phyloP scores from a whole-genome alignment of 2,329 filamentous ascomycete genomes.

The Colletotrichum liriopes region DNA sequence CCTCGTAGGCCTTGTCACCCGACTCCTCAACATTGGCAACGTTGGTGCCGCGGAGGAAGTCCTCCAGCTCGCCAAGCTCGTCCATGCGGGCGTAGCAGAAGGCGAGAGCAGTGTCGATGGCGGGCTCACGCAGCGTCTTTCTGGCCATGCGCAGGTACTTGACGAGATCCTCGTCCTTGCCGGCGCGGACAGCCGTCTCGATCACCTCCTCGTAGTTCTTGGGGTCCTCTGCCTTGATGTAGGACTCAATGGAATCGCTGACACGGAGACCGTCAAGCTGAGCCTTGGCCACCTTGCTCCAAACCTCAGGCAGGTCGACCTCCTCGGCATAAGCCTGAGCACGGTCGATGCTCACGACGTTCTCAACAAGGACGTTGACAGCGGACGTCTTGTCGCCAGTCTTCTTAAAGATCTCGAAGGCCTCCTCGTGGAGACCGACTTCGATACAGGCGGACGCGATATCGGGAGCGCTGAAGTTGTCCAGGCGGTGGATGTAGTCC shows the following conservation, averaged over 20 bases:
- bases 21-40: slow-evolving; percentile 97
- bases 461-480: slow-evolving; percentile 91
- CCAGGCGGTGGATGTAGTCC: slow-evolving; percentile 94
- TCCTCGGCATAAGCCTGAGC: slow-evolving; percentile 96
- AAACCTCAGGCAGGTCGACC: slow-evolving; percentile 94
- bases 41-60: slow-evolving; percentile 93
- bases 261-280: slow-evolving; percentile 96
- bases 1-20: slow-evolving; percentile 96
- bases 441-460: slow-evolving; percentile 95
- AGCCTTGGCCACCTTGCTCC: slow-evolving; percentile 98
- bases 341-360: slow-evolving; percentile 97
- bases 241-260: slow-evolving; percentile 93
- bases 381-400: slow-evolving; percentile 89
- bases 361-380: slow-evolving; percentile 92
- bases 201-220: slow-evolving; percentile 97
- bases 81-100: slow-evolving; percentile 95
- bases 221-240: slow-evolving; percentile 94
- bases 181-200: slow-evolving; percentile 93
- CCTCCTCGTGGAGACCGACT: slow-evolving; percentile 95
- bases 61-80: slow-evolving; percentile 92
- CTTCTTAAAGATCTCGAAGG: slow-evolving; percentile 99
- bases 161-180: slow-evolving; percentile 97
- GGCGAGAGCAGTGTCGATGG: slow-evolving; percentile 93
- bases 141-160: slow-evolving; percentile 97
- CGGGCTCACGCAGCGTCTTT: slow-evolving; percentile 94